A percentile compares a stretch with the other conserved stretches of the same genome.
Evolutionary conservation across 169 alveolate genomes (phyloP).

Genomic region (Theileria annulata): DNA sequence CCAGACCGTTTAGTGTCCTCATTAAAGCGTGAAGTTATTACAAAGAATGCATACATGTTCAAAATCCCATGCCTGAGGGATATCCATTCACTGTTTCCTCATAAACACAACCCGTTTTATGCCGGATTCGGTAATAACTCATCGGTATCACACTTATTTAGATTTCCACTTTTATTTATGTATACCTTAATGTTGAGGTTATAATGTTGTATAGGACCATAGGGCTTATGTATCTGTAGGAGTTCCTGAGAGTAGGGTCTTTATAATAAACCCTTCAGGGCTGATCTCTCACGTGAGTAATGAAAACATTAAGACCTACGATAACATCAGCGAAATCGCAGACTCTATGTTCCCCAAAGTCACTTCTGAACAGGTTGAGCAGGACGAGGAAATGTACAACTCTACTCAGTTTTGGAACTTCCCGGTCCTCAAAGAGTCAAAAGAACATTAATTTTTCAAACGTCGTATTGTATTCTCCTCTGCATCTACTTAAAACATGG

Average conservation of each 20-base stretch:
- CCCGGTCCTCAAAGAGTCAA: slow-evolving; percentile 26
- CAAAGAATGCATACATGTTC: slow-evolving; percentile 90
- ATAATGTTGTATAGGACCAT: slow-evolving; percentile 75
- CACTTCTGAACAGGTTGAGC: slow-evolving; percentile 1
- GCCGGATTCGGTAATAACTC: slow-evolving; percentile 99
- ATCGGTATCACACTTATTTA: slow-evolving; percentile 69
- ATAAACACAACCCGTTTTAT: slow-evolving; percentile 87
- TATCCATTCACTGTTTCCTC: slow-evolving; percentile 90
- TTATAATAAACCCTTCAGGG: slow-evolving; percentile 88
- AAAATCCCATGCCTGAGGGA: slow-evolving; percentile 94
- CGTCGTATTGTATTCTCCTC: too few species aligned
- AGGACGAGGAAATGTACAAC: slow-evolving; percentile 27
- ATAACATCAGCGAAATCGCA: slow-evolving; percentile 61
- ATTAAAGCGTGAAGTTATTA: slow-evolving; percentile 95
- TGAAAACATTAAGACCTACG: slow-evolving; percentile 84
- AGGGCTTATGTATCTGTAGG: slow-evolving; percentile 91
- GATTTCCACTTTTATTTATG: neutral
- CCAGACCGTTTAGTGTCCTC: slow-evolving; percentile 95
- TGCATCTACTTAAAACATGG: too few species aligned
- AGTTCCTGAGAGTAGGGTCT: slow-evolving; percentile 88
- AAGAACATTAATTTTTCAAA: too few species aligned
- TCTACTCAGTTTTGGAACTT: slow-evolving; percentile 35
- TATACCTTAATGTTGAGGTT: neutral
- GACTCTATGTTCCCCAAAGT: slow-evolving; percentile 59
- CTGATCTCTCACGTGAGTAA: slow-evolving; percentile 83